Conservation (phyloP, 78 protist species). For the Trichosphaerium sp. region DNA sequence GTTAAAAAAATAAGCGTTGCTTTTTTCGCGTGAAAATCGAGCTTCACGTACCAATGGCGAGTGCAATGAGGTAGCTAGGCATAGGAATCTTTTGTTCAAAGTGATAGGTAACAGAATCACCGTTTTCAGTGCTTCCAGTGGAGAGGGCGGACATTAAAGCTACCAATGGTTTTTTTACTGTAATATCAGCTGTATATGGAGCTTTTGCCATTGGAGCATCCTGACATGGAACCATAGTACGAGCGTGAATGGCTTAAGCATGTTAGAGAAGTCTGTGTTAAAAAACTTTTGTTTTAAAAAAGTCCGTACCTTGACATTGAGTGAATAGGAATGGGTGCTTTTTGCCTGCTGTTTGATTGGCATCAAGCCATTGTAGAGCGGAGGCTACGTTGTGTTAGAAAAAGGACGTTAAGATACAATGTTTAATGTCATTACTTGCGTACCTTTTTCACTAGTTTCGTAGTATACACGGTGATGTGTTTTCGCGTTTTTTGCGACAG, state of each 20-base stretch:
- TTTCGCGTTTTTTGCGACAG: constrained; percentile 18
- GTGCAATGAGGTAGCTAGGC: constrained; percentile 63
- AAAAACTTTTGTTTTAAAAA: not conserved
- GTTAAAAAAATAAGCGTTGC: not conserved
- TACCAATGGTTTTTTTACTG: constrained; percentile 31
- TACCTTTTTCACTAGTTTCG: constrained; percentile 21
- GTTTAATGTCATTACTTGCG: no score
- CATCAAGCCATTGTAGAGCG: constrained; percentile 51
- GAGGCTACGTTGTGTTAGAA: no score
- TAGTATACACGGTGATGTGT: constrained; percentile 29
- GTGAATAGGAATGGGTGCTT: constrained; percentile 55
- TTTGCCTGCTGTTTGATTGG: constrained; percentile 56
- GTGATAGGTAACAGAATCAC: constrained; percentile 1
- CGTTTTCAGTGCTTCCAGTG: constrained; percentile 11
- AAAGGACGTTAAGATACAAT: no score
- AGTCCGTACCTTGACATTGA: constrained; percentile 45
- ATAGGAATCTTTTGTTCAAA: constrained; percentile 55
- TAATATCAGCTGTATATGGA: constrained; percentile 53
- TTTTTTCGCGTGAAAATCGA: no score
- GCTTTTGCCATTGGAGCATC: constrained; percentile 63
- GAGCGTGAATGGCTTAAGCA: constrained; percentile 59
- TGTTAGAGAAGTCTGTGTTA: not conserved
- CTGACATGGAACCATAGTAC: constrained; percentile 65
- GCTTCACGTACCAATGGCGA: constrained; percentile 59
- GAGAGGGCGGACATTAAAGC: constrained; percentile 67